These are phyloP conservation scores for Tilletia setariae DNA, from an alignment of 1,284 basidiomycete genomes.

Conservation along the genomic window DNA sequence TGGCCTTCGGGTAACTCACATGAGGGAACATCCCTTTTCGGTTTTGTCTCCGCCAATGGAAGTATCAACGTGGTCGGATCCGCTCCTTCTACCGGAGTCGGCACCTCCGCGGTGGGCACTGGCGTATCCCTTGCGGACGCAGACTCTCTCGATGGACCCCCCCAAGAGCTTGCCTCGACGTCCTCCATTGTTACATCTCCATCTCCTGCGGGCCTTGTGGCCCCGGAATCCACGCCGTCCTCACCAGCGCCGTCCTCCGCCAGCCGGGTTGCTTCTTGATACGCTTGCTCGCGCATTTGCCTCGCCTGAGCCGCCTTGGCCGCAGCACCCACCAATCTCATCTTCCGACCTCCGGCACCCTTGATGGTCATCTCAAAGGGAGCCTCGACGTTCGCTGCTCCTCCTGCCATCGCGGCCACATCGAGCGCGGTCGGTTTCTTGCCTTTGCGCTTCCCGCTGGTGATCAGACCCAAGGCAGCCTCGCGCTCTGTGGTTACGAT, in stretches of 20 bases:
- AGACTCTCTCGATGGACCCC: too few relatives aligned
- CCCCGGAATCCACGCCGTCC: conserved; percentile 6
- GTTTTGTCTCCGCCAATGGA: neutral
- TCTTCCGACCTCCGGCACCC: conserved; percentile 4
- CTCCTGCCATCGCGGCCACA: conserved; percentile 8
- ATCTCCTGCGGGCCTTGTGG: neutral
- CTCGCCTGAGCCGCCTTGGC: conserved; percentile 13
- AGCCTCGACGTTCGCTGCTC: neutral
- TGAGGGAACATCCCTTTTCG: conserved; percentile 17
- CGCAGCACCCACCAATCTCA: neutral
- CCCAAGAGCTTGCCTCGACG: neutral
- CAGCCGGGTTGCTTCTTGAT: neutral
- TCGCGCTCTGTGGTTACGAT: conserved; percentile 43
- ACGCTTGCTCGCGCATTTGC: conserved; percentile 15
- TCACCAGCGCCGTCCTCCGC: conserved; percentile 10
- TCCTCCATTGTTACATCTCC: conserved; percentile 4
- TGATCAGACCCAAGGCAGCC: conserved; percentile 30
- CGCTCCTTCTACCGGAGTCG: neutral
- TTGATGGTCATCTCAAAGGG: conserved; percentile 7
- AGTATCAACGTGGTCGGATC: neutral
- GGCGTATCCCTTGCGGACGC: too few relatives aligned
- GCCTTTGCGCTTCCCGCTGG: conserved; percentile 21
- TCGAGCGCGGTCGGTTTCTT: conserved; percentile 18
- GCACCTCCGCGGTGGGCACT: neutral
- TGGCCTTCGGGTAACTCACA: conserved; percentile 16